Base-by-base conservation (phyloP, 805 yeast genomes). In the Myxozyma monticola region DNA sequence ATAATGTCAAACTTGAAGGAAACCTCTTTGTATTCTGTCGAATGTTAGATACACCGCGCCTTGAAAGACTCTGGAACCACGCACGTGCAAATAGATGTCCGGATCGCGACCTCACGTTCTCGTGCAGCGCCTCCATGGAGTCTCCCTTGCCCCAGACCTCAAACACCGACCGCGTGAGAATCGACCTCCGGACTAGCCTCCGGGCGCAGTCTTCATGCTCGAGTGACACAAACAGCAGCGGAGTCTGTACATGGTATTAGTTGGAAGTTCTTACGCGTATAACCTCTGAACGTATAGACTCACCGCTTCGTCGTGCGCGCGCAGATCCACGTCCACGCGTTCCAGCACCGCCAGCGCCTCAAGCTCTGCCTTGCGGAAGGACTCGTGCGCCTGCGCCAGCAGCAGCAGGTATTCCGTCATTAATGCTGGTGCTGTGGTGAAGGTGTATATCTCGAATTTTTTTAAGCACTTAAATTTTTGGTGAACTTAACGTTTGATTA, bases 1-100 rank as follows among this genome's bases (percentile, higher is more conserved):
- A 81, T 75, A 59, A 88, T 77, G 52, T 88, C 95, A 65, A 93
- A 89, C 68, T 85, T 88, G 74, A 90, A 93, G 0, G 86, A 70
- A 34, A 69, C 63, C 1, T 72, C 56, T 39, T 72, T 71, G 64
- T 76, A 80, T 2, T 62, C 60, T 26, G 35, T 20, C 33, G 21
- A 15, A 15, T 14, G 15, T 24, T 7, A 24, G 26, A 36, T 17
- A 17, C 22, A 17, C 12, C 7, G 20, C 4, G 1, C 15, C 9
- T 3, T 9, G 15, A 20, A 24, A n/a, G 21, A 20, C 4, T 10
- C 5, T 5, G 38, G 28, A 54, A 31, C 4, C n/a, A 21, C 50
- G 14, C 39, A 56, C 53, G 22, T 21, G 38, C 36, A 38, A 42
- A 49, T 21, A 12, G 28, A n/a, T 35, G 20, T 4, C 28, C 15